phyloP scores from a whole-genome alignment of 2,329 filamentous ascomycete genomes.

The Curvularia sp. region DNA sequence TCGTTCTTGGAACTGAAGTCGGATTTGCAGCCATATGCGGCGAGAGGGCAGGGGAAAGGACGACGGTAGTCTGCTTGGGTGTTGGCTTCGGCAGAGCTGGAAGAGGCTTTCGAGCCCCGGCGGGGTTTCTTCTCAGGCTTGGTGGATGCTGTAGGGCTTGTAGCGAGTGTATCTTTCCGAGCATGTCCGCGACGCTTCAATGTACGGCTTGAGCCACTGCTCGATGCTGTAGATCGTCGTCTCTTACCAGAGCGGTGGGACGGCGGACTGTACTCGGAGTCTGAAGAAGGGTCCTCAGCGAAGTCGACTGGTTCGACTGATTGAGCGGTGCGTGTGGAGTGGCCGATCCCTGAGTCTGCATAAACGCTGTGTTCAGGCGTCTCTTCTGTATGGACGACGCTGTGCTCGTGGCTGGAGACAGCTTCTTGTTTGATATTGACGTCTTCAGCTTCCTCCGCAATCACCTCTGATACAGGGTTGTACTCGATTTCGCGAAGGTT shows the following conservation, averaged over 20 bases:
- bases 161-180: slow-evolving; percentile 31
- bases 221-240: slow-evolving; percentile 39
- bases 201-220: slow-evolving; percentile 23
- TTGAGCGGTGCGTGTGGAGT: slow-evolving; percentile 45
- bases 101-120: slow-evolving; percentile 21
- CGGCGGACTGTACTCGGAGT: slow-evolving; percentile 47
- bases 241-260: slow-evolving; percentile 29
- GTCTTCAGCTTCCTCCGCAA: slow-evolving; percentile 35
- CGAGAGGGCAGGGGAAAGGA: slow-evolving; percentile 78
- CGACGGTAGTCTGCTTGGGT: slow-evolving; percentile 44
- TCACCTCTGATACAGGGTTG: slow-evolving; percentile 36
- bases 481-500: slow-evolving; percentile 45
- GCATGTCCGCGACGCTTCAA: slow-evolving; percentile 29
- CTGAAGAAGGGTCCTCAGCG: slow-evolving; percentile 40
- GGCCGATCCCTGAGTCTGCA: slow-evolving; percentile 38
- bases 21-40: slow-evolving; percentile 74
- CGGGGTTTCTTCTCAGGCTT: slow-evolving; percentile 32
- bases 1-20: slow-evolving; percentile 87
- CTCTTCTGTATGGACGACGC: slow-evolving; percentile 25
- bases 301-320: slow-evolving; percentile 45
- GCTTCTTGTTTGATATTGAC: slow-evolving; percentile 34
- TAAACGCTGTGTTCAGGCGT: slow-evolving; percentile 23
- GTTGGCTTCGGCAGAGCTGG: slow-evolving; percentile 16
- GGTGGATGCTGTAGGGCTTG: slow-evolving; percentile 13
- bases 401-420: slow-evolving; percentile 27